Conservation (phyloP, 2,329 filamentous ascomycete genomes). For the Colletotrichum sansevieriae region DNA sequence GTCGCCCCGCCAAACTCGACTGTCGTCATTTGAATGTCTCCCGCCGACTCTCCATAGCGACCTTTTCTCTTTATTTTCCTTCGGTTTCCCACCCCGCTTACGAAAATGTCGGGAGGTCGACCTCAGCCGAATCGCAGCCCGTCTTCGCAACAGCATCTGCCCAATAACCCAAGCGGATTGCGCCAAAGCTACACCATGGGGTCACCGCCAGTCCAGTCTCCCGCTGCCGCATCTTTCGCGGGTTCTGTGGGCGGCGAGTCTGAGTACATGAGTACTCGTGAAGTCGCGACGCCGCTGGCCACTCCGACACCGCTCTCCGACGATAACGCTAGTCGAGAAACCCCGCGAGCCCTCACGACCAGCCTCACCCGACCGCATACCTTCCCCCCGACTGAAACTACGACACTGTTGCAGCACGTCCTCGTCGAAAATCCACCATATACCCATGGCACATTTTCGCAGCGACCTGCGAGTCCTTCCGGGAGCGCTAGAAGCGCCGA, state of each 20-base stretch:
- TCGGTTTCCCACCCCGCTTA: conserved; percentile 10
- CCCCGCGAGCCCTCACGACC: conserved; percentile 43
- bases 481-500: conserved; percentile 50
- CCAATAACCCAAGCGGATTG: conserved; percentile 60
- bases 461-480: conserved; percentile 67
- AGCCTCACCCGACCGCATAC: conserved; percentile 34
- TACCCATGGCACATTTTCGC: conserved; percentile 83
- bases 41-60: conserved; percentile 18
- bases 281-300: conserved; percentile 39
- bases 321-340: conserved; percentile 40
- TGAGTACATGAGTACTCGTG: conserved; percentile 42
- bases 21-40: conserved; percentile 6
- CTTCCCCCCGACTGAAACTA: conserved; percentile 59
- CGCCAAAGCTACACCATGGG: conserved; percentile 57
- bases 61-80: not conserved
- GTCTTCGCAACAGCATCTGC: conserved; percentile 53
- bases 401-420: conserved; percentile 59
- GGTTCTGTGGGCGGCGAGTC: conserved; percentile 38
- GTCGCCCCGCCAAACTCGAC: conserved; percentile 29
- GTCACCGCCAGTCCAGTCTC: conserved; percentile 34
- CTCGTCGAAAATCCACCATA: conserved; percentile 61
- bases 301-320: conserved; percentile 38
- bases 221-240: conserved; percentile 16
- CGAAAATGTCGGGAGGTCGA: conserved; percentile 38
- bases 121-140: conserved; percentile 37